A percentile compares a stretch with the other conserved stretches of the same genome.
phyloP scores from a whole-genome alignment of 1,284 basidiomycete species.

The Cutaneotrichosporon cavernicola region DNA sequence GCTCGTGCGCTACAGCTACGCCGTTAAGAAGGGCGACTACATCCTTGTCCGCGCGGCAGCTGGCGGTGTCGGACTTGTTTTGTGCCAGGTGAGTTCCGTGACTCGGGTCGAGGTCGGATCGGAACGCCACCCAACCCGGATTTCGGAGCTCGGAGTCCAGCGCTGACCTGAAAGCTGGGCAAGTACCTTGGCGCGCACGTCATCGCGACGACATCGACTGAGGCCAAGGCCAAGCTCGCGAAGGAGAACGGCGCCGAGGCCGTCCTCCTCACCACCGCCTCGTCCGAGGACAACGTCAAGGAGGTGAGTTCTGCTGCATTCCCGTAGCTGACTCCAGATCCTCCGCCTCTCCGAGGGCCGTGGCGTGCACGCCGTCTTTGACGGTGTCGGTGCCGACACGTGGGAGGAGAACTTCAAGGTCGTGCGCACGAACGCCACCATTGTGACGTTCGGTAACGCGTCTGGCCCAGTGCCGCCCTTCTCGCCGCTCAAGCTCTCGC shows the following conservation, averaged over 20 bases:
- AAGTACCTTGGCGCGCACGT: constrained; percentile 70
- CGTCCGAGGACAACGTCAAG: constrained; percentile 56
- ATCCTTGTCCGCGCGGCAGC: constrained; percentile 77
- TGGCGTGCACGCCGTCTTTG: constrained; percentile 80
- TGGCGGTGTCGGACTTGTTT: constrained; percentile 63
- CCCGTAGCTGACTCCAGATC: constrained; percentile 63
- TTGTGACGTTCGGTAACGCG: constrained; percentile 90
- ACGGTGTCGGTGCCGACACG: constrained; percentile 93
- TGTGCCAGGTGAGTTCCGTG: constrained; percentile 54
- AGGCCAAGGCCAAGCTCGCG: constrained; percentile 80
- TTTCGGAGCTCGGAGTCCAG: too few relatives aligned
- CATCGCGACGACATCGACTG: constrained; percentile 86
- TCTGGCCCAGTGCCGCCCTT: constrained; percentile 60
- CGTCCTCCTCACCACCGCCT: constrained; percentile 72
- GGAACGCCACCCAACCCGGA: constrained; percentile 42
- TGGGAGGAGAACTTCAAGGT: constrained; percentile 81
- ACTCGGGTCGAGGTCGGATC: background rate
- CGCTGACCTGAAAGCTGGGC: constrained; percentile 45
- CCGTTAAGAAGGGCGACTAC: constrained; percentile 64
- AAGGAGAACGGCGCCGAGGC: constrained; percentile 77
- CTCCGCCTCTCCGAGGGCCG: constrained; percentile 69
- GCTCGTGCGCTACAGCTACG: constrained; percentile 78
- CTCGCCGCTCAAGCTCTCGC: constrained; percentile 67
- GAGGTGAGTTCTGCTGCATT: constrained; percentile 15
- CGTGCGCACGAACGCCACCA: constrained; percentile 67